phyloP scores from a whole-genome alignment of 1,284 basidiomycete species.

The Cerrena zonata region DNA sequence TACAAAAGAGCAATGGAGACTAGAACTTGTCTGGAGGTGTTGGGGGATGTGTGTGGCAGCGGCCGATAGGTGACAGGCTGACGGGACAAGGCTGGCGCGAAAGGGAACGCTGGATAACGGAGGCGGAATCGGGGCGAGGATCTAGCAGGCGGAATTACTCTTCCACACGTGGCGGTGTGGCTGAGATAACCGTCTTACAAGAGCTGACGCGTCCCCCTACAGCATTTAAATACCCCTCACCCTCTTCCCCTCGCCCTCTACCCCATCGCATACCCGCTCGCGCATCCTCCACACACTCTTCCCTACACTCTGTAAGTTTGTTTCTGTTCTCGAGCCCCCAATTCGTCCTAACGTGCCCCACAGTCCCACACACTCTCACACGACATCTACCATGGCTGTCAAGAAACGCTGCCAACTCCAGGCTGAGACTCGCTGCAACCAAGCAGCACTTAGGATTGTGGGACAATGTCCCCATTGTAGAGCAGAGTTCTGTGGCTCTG shows the following conservation, averaged over 20 bases:
- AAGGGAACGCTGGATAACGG: conserved; percentile 10
- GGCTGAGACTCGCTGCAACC: conserved; percentile 63
- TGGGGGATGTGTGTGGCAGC: neutral
- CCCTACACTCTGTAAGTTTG: conserved; percentile 12
- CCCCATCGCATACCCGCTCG: conserved; percentile 8
- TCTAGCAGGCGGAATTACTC: conserved; percentile 20
- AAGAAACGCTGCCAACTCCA: conserved; percentile 82
- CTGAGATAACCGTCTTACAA: conserved; percentile 26
- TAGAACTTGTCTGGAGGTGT: neutral
- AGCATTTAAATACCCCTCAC: conserved; percentile 20
- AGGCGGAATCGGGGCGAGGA: conserved; percentile 18
- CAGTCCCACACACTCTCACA: conserved; percentile 12
- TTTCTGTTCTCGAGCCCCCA: neutral
- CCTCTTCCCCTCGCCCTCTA: conserved; percentile 14
- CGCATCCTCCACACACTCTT: conserved; percentile 8
- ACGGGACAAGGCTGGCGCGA: neutral
- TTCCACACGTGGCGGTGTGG: conserved; percentile 24
- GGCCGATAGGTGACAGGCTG: neutral
- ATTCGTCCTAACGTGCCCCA: conserved; percentile 7
- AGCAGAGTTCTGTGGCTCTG: conserved; percentile 68
- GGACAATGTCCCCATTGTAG: conserved; percentile 78
- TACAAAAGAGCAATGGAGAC: too few relatives aligned
- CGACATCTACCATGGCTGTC: conserved; percentile 52
- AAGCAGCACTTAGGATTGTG: conserved; percentile 72
- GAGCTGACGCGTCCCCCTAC: conserved; percentile 36